Conservation (phyloP, 2,329 filamentous ascomycete genomes). For the Calonectria pauciramosa region DNA sequence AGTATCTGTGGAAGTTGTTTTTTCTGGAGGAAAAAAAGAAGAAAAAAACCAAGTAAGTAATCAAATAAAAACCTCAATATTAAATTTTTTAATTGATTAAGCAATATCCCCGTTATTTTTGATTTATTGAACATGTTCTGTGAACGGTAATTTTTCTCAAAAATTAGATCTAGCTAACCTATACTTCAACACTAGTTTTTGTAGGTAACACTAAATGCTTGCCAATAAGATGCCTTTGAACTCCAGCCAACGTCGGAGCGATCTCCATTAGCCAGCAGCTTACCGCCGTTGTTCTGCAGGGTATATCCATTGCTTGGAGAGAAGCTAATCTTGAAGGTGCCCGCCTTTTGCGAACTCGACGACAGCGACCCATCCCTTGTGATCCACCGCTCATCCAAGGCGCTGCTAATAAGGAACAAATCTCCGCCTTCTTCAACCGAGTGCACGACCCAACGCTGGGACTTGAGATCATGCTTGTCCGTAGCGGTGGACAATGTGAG, state of each 20-base stretch:
- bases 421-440: slow-evolving; percentile 46
- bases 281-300: not conserved
- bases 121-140: not conserved
- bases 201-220: slow-evolving; percentile 4
- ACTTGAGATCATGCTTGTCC: slow-evolving; percentile 22
- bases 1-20: no score
- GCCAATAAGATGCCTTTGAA: not conserved
- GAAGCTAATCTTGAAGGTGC: slow-evolving; percentile 36
- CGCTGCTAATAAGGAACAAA: slow-evolving; percentile 65
- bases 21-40: no score
- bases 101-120: no score
- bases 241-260: not conserved
- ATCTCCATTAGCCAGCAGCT: not conserved
- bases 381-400: slow-evolving; percentile 54
- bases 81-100: no score
- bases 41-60: no score
- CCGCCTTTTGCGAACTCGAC: slow-evolving; percentile 28
- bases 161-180: not conserved
- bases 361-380: not conserved
- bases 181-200: not conserved
- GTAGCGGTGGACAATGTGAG: slow-evolving; percentile 44
- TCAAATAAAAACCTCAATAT: no score
- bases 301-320: slow-evolving; percentile 29
- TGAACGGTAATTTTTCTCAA: not conserved
- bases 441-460: slow-evolving; percentile 66